Evolutionary conservation across 2,329 filamentous ascomycete genomes (phyloP), one percentile per base, ranked within the genome.

Genomic region (Ceratocystis harringtonii): DNA sequence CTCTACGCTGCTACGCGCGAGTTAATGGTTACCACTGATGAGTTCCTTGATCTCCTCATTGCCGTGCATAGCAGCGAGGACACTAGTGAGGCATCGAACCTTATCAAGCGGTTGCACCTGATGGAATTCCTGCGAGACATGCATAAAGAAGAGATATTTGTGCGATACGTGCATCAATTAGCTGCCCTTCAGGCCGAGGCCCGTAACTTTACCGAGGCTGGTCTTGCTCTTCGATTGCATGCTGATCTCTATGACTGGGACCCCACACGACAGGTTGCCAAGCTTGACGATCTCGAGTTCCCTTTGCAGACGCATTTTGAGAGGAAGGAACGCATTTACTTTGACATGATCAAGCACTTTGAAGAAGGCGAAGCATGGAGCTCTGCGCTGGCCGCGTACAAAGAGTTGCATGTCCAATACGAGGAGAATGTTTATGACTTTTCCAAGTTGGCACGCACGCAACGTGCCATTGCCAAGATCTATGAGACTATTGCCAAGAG

Each of bases 81-180:
- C 45, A 82, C 79, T 3, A 87, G 84, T 57, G 90, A 96, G 72
- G 86, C 89, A 1, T 87, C 88, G 6, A 84, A 89, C 68, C 88
- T 95, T 69, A 89, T 96, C 75, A 91, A 96, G 74, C 90, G 90
- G 0, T 78, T 97, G 63, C 85, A 90, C 65, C 78, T 97, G 30
- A 96, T 97, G 92, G 90, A 96, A 70, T 97, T 96, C 75, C 81
- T 97, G 70, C 88, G 91, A 69, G 91, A 96, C 72, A 95, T 96
- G 87, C 89, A 95, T 70, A 95, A 95, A 72, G 91, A 96, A 73
- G 92, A 96, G 71, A 96, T 96, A 66, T 97, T 96, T 74, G 88
- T 96, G 69, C 87, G 91, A 69, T 96, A 97, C 71, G 92, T 97
- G 15, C 92, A 97, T 72, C 91, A 96, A 74, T 81, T 97, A 22